phyloP scores from a whole-genome alignment of 2,329 filamentous ascomycete genomes.

The Ceratocystiopsis sp. region DNA sequence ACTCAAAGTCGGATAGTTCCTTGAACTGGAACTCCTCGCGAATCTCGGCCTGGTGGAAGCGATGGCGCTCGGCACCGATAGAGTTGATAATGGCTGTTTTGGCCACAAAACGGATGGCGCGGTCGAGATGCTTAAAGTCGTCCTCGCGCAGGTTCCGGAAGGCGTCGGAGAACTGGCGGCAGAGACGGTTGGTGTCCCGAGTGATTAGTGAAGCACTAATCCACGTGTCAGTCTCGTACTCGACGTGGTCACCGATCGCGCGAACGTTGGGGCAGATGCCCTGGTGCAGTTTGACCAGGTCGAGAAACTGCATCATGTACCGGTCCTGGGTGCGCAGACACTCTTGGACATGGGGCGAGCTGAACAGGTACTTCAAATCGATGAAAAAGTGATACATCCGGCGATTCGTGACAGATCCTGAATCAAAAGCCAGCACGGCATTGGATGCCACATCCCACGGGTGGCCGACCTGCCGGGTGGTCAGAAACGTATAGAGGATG shows the following conservation, averaged over 20 bases:
- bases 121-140: slow-evolving; percentile 47
- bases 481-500: slow-evolving; percentile 93
- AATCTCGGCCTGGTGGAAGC: slow-evolving; percentile 77
- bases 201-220: slow-evolving; percentile 91
- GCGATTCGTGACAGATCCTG: slow-evolving; percentile 84
- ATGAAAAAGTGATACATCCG: slow-evolving; percentile 97
- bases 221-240: slow-evolving; percentile 97
- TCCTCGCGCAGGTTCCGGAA: slow-evolving; percentile 56
- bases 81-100: slow-evolving; percentile 80
- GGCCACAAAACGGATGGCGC: slow-evolving; percentile 56
- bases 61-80: slow-evolving; percentile 67
- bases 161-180: slow-evolving; percentile 72
- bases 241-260: slow-evolving; percentile 86
- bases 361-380: slow-evolving; percentile 80
- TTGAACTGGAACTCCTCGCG: slow-evolving; percentile 79
- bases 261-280: slow-evolving; percentile 90
- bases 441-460: slow-evolving; percentile 75
- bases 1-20: slow-evolving; percentile 59
- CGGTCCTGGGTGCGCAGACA: slow-evolving; percentile 66
- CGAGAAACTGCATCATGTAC: slow-evolving; percentile 87
- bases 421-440: slow-evolving; percentile 81
- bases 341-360: slow-evolving; percentile 74
- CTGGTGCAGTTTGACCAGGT: slow-evolving; percentile 89
- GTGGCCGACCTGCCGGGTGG: slow-evolving; percentile 86
- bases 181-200: slow-evolving; percentile 84